Evolutionary conservation across 2,329 filamentous ascomycete genomes (phyloP).

Genomic region (Botrytis hyacinthi): DNA sequence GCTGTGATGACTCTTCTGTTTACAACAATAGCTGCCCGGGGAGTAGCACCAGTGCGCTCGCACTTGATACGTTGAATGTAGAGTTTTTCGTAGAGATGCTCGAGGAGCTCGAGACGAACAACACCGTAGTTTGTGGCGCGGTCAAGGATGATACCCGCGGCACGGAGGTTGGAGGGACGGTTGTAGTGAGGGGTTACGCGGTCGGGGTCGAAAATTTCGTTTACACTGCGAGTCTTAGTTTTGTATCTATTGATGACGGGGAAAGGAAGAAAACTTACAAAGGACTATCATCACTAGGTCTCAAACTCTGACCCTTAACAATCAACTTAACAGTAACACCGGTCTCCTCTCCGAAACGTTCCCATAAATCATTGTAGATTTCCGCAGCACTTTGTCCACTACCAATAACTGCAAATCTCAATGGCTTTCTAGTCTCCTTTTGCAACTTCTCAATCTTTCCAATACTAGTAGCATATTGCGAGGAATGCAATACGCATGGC

Average conservation of each 20-base stretch:
- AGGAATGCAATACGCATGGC: constrained; percentile 81
- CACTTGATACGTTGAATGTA: constrained; percentile 73
- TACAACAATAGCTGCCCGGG: constrained; percentile 79
- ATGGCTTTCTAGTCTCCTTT: constrained; percentile 25
- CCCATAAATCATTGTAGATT: constrained; percentile 87
- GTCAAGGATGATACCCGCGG: constrained; percentile 61
- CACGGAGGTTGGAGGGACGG: constrained; percentile 60
- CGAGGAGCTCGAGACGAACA: constrained; percentile 85
- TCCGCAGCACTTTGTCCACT: constrained; percentile 92
- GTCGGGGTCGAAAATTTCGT: constrained; percentile 92
- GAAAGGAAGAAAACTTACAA: constrained; percentile 61
- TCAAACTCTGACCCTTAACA: constrained; percentile 78
- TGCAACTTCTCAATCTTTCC: constrained; percentile 50
- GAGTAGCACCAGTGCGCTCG: constrained; percentile 66
- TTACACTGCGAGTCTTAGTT: constrained; percentile 60
- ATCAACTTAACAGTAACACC: constrained; percentile 63
- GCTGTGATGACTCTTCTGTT: constrained; percentile 56
- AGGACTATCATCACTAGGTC: constrained; percentile 91
- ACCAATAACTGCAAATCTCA: constrained; percentile 73
- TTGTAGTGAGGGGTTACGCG: constrained; percentile 75
- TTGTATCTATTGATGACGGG: neutral
- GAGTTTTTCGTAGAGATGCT: constrained; percentile 81
- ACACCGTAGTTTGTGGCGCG: constrained; percentile 92
- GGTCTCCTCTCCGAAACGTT: constrained; percentile 79
- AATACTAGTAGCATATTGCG: constrained; percentile 70